A percentile compares a stretch with the other conserved stretches of the same genome.
Conservation (phyloP, 2,329 filamentous ascomycete species). For the Talaromyces marneffei region DNA sequence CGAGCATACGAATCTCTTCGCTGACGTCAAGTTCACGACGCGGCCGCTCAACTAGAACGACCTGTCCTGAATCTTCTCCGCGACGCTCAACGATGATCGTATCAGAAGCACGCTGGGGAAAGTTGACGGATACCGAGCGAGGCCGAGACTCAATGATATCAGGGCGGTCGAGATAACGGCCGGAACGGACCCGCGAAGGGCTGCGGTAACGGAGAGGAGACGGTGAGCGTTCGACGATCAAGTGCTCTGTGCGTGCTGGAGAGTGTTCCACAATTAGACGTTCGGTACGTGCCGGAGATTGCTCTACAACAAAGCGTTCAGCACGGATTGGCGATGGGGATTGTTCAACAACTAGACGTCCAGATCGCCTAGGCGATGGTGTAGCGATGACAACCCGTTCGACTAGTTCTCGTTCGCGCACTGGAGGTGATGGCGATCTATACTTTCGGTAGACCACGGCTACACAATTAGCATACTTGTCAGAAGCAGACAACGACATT, state of each 20-base stretch:
- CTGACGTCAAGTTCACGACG: constrained; percentile 59
- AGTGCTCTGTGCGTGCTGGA: constrained; percentile 18
- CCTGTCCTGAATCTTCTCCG: constrained; percentile 33
- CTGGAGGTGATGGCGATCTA: constrained; percentile 11
- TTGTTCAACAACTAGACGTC: constrained; percentile 26
- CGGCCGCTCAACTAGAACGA: constrained; percentile 48
- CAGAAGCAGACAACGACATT: neutral
- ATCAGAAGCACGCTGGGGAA: constrained; percentile 31
- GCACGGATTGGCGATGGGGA: constrained; percentile 19
- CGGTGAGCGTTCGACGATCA: constrained; percentile 29
- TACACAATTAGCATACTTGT: neutral
- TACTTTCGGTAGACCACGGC: constrained; percentile 15
- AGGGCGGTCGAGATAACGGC: constrained; percentile 25
- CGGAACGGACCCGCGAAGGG: constrained; percentile 19
- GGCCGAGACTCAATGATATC: constrained; percentile 27
- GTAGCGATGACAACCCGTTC: constrained; percentile 17
- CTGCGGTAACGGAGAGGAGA: constrained; percentile 21
- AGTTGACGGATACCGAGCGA: constrained; percentile 33
- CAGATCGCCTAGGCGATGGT: constrained; percentile 16
- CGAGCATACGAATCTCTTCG: constrained; percentile 65
- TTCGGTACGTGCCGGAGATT: constrained; percentile 20
- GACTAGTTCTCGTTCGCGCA: constrained; percentile 14
- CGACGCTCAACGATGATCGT: constrained; percentile 32
- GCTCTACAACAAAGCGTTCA: neutral
- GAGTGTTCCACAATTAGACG: constrained; percentile 25